phyloP scores from a whole-genome alignment of 2,329 filamentous ascomycete species.

The Cryphonectria naterciae region DNA sequence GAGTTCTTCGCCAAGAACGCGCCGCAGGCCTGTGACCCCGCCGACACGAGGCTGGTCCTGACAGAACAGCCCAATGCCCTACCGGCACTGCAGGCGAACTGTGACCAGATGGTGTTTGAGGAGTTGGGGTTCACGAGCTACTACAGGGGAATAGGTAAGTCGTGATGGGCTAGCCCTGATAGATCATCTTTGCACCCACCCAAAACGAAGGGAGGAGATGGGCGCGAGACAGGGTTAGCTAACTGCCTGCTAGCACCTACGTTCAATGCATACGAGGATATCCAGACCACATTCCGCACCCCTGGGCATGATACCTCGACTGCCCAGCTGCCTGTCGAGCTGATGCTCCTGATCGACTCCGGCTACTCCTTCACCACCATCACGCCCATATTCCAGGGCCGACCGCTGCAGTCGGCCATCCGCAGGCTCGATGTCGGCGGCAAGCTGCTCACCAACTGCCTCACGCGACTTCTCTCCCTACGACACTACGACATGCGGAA shows the following conservation, averaged over 20 bases:
- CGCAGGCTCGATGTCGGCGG: conserved; percentile 89
- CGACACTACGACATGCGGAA: conserved; percentile 96
- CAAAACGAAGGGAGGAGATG: no score
- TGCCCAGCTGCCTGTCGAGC: conserved; percentile 67
- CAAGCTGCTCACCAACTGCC: conserved; percentile 89
- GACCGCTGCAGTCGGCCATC: conserved; percentile 78
- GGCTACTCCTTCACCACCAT: conserved; percentile 93
- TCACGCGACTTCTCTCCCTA: conserved; percentile 86
- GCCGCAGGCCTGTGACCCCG: conserved; percentile 72
- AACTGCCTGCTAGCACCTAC: conserved; percentile 59
- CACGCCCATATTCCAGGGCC: conserved; percentile 81
- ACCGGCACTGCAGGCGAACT: conserved; percentile 80
- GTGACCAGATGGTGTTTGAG: conserved; percentile 96
- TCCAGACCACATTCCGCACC: conserved; percentile 70
- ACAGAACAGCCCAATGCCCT: conserved; percentile 86
- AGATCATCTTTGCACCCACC: conserved; percentile 28
- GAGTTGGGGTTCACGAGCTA: conserved; percentile 93
- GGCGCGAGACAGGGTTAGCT: not conserved
- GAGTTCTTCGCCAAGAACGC: conserved; percentile 76
- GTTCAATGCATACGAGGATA: conserved; percentile 82
- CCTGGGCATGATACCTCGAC: conserved; percentile 51
- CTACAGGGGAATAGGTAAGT: conserved; percentile 73
- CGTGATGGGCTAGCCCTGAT: conserved; percentile 46
- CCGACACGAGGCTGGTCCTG: conserved; percentile 81
- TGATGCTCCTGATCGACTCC: conserved; percentile 85